phyloP scores from a whole-genome alignment of 208 protist genomes.

The Blechomonas ayalai region DNA sequence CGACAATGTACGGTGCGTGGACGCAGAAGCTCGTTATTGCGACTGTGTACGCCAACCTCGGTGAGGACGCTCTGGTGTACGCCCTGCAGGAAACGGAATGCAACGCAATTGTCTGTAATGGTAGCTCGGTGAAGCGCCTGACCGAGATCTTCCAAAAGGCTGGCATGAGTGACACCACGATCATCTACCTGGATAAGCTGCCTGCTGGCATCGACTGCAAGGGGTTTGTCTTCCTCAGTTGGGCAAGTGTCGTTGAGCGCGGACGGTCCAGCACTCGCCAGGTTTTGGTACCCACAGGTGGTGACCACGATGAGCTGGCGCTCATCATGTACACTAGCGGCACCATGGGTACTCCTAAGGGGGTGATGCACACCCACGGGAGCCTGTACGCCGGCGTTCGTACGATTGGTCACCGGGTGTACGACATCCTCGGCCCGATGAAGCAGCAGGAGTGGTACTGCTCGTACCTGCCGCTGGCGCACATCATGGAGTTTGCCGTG shows the following conservation, averaged over 20 bases:
- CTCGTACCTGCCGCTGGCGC: conserved; percentile 85
- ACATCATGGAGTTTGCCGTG: conserved; percentile 87
- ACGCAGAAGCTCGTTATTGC: conserved; percentile 48
- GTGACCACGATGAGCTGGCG: conserved; percentile 38
- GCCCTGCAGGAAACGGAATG: conserved; percentile 66
- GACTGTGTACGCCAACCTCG: conserved; percentile 85
- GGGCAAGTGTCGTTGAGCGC: conserved; percentile 42
- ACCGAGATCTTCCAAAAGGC: conserved; percentile 28
- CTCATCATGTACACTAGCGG: conserved; percentile 91
- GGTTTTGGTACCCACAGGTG: conserved; percentile 20
- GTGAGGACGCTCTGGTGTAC: conserved; percentile 67
- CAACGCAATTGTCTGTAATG: conserved; percentile 61
- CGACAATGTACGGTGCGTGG: conserved; percentile 55
- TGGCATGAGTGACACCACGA: conserved; percentile 13
- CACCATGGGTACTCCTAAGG: conserved; percentile 87
- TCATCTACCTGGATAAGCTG: conserved; percentile 62
- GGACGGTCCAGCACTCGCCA: conserved; percentile 20
- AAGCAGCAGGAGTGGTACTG: conserved; percentile 66
- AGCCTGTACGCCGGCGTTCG: conserved; percentile 50
- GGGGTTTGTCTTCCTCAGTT: conserved; percentile 33
- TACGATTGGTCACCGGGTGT: conserved; percentile 35
- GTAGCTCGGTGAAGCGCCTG: conserved; percentile 42
- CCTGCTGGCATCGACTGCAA: conserved; percentile 17
- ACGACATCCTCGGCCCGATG: conserved; percentile 31
- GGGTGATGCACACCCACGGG: conserved; percentile 77